Evolutionary conservation across 1,284 basidiomycete genomes (phyloP).

Genomic region (Ganoderma boninense): DNA sequence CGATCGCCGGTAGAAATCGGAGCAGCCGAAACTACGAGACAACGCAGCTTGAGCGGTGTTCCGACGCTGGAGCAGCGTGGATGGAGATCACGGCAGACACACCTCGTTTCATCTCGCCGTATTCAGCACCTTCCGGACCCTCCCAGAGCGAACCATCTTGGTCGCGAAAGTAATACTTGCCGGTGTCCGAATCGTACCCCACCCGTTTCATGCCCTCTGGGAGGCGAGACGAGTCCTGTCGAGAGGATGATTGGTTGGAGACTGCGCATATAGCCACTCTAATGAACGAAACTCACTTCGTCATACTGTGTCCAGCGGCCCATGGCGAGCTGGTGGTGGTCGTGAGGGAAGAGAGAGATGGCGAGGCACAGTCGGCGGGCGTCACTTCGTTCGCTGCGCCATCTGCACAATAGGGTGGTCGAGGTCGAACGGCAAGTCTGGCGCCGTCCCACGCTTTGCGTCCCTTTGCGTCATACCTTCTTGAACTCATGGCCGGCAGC

Average conservation of each 20-base stretch:
- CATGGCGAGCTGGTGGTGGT: slow-evolving; percentile 39
- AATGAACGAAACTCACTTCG: slow-evolving; percentile 40
- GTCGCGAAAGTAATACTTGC: slow-evolving; percentile 48
- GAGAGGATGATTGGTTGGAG: not conserved
- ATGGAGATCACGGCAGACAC: slow-evolving; percentile 27
- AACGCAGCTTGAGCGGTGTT: slow-evolving; percentile 15
- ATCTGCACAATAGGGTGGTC: no score
- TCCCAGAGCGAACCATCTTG: slow-evolving; percentile 46
- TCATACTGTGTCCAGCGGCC: slow-evolving; percentile 53
- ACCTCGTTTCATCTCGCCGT: slow-evolving; percentile 47
- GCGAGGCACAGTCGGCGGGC: slow-evolving; percentile 12
- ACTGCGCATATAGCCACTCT: slow-evolving; percentile 10
- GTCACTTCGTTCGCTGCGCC: slow-evolving; percentile 10
- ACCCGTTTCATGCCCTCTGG: slow-evolving; percentile 53
- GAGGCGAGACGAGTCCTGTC: slow-evolving; percentile 50
- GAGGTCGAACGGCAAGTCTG: no score
- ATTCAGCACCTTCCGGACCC: slow-evolving; percentile 46
- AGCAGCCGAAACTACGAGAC: slow-evolving; percentile 33
- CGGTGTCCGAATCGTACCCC: slow-evolving; percentile 52
- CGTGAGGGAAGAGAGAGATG: slow-evolving; percentile 18
- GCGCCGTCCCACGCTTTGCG: no score
- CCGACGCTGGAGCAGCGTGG: slow-evolving; percentile 9
- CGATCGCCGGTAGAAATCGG: slow-evolving; percentile 30
- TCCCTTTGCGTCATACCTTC: no score
- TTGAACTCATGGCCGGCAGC: not conserved